Evolutionary conservation across 139 green algal genomes (phyloP), one percentile per base, ranked within the genome.

Genomic region (Haematococcus lacustris): DNA sequence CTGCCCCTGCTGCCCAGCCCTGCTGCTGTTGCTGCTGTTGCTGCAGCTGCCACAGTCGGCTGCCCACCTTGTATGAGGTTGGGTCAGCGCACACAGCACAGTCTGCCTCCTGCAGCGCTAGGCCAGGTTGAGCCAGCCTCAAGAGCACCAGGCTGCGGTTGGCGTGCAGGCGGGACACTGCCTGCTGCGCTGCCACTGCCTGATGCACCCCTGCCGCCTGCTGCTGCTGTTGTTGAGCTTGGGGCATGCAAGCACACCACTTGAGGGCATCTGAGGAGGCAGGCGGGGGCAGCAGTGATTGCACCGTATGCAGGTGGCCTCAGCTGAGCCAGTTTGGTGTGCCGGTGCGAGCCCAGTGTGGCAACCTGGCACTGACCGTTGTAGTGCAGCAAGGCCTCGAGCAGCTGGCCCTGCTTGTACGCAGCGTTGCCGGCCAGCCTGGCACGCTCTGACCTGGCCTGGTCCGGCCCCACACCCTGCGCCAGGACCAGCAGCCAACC

Each of bases 131-230:
- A 25, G 17, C 25, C 51, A 77, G 47, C 37, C 38, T 26, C 28
- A 78, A 53, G 66, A 78, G 66, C 30, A 38, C 37, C 13, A 70
- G 51, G 2, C 66, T 51, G 13, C 73, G 66, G 51, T 78, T 78
- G 66, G 38, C 66, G 66, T 59, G 51, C 25, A 78, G 66, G 3
- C 53, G 66, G 21, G 51, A 51, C 9, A 40, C 53, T 21, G 47
- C 51, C 23, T 39, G 30, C 3, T 34, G 50, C 2, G 51, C 73
- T 32, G 73, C 35, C 61, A 35, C 43, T 7, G 50, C 62, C 23
- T 41, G 41, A 2, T 35, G 39, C 3, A 40, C 71, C 13, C 30
- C 32, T 4, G 71, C 60, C 21, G 53, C 53, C 4, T 28, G 53
- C 17, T 30, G 53, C 13, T 7, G n/a, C 21, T 63, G n/a, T 63